phyloP scores from a whole-genome alignment of 805 yeast genomes.

The Monosporozyma yasuniensis region DNA sequence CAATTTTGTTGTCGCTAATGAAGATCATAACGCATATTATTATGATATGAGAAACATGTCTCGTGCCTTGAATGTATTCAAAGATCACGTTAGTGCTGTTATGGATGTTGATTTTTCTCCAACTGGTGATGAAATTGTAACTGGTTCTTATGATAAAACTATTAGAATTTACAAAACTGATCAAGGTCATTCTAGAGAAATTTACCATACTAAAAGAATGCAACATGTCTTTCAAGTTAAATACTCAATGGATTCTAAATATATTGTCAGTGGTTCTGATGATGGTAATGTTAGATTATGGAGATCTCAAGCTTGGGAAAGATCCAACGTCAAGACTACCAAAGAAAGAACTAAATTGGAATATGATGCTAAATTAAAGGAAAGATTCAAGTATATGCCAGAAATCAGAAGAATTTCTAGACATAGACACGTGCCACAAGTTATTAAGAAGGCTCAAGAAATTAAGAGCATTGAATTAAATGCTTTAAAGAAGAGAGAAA shows the following conservation, averaged over 20 bases:
- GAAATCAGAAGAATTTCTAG: slow-evolving; percentile 82
- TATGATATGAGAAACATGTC: slow-evolving; percentile 95
- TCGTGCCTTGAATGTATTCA: slow-evolving; percentile 72
- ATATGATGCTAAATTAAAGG: slow-evolving; percentile 85
- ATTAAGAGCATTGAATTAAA: slow-evolving; percentile 68
- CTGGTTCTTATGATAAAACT: slow-evolving; percentile 93
- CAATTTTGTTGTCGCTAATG: slow-evolving; percentile 83
- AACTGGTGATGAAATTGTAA: slow-evolving; percentile 91
- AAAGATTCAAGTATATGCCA: slow-evolving; percentile 92
- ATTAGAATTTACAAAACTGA: slow-evolving; percentile 65
- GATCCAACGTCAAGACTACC: slow-evolving; percentile 72
- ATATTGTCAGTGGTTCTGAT: slow-evolving; percentile 84
- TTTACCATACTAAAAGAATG: slow-evolving; percentile 96
- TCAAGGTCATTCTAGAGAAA: slow-evolving; percentile 89
- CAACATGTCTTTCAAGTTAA: slow-evolving; percentile 82
- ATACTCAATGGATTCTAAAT: slow-evolving; percentile 82
- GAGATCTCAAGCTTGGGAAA: slow-evolving; percentile 81
- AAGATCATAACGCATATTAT: slow-evolving; percentile 87
- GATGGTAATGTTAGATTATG: slow-evolving; percentile 93
- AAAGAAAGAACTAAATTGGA: slow-evolving; percentile 76
- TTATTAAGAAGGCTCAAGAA: slow-evolving; percentile 81
- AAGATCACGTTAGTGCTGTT: slow-evolving; percentile 94
- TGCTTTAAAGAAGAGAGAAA: slow-evolving; percentile 71
- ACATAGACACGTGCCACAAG: slow-evolving; percentile 86
- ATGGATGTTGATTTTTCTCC: slow-evolving; percentile 93